Evolutionary conservation across 805 yeast species (phyloP), one percentile per base, ranked within the genome.

Genomic region (Suhomyces faveliae): DNA sequence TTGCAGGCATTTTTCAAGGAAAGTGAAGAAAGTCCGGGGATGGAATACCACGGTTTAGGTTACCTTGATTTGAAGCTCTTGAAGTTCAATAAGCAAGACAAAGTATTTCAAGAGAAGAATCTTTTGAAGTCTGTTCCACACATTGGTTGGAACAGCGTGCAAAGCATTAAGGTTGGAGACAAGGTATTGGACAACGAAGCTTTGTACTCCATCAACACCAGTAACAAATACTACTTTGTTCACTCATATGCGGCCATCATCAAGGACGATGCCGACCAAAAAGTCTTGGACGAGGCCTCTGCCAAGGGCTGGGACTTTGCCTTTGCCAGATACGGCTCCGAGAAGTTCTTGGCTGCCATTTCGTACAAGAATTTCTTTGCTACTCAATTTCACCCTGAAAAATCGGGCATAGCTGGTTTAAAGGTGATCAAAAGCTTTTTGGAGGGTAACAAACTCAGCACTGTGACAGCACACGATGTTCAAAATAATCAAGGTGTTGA

Each of bases 361-460:
- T 42, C 83, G 24, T 85, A 78, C 59, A 89, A 77, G 50, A 91
- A 89, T 53, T 73, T 92, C 9, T 88, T 94, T 68, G 96, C 97
- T 38, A 94, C 98, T 0, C 99, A 94, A 66, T 94, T 94, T 67
- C 99, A 94, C 68, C 99, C 99, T n/a, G 99, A 94, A 63, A 94
- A 94, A 66, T 89, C 97, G 3, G 99, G 99, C 10, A 62, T 73
- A 19, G 96, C 96, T 4, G 99, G 99, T 42, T 72, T 94, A 40
- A 78, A 79, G 51, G 81, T 92, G 8, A 78, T 94, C 49, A 77
- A 78, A 49, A 79, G 87, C 22, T 94, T 94, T 62, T 71, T 94
- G 56, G 76, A 76, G 33, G 78, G 77, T 22, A 59, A 66, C 8
- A 72, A 68, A 50, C 37, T 64, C 23, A 57, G 67, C 2, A 42